Evolutionary conservation across 106 monocot species (phyloP), one percentile per base, ranked within the genome.

Genomic region (Narthecium ossifragum): DNA sequence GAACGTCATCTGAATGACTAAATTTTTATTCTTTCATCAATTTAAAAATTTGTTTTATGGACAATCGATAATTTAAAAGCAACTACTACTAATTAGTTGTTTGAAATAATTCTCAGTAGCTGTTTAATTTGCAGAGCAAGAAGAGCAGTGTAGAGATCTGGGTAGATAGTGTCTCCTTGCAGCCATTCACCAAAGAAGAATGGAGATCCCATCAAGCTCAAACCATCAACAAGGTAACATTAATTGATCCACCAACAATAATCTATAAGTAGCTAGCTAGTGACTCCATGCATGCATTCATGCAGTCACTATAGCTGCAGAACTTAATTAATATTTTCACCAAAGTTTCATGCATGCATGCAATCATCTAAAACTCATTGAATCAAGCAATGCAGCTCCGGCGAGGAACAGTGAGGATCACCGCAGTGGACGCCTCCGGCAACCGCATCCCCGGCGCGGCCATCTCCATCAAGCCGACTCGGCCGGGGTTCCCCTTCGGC

Each of bases 101-200:
- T n/a, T n/a, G n/a, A n/a, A n/a, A n/a, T n/a, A n/a, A n/a, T n/a
- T n/a, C n/a, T n/a, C n/a, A n/a, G n/a, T n/a, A n/a, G n/a, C n/a
- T n/a, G n/a, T n/a, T n/a, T n/a, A n/a, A n/a, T n/a, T n/a, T 46
- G 27, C 76, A 88, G 88, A 80, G 68, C 46, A 21, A 85, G 14
- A 64, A 69, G 26, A 61, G 69, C 26, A 53, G 28, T 2, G 43
- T 69, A 13, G 81, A 85, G 11, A 73, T 92, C 29, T 88, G 87
- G 92, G 70, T 82, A 20, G 93, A 93, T 69, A 85, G 71, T 20
- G 74, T 93, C 46, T 93, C 93, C 11, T 66, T 93, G 43, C 88
- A 93, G 61, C 82, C 88, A 40, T 93, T 93, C 69, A 82, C 78
- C 0, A 24, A 57, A 21, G 71, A 93, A 4, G 66, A 88, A 67